Conservation (phyloP, 352 stramenopile species). For the Phytopythium cucurbitacearum region DNA sequence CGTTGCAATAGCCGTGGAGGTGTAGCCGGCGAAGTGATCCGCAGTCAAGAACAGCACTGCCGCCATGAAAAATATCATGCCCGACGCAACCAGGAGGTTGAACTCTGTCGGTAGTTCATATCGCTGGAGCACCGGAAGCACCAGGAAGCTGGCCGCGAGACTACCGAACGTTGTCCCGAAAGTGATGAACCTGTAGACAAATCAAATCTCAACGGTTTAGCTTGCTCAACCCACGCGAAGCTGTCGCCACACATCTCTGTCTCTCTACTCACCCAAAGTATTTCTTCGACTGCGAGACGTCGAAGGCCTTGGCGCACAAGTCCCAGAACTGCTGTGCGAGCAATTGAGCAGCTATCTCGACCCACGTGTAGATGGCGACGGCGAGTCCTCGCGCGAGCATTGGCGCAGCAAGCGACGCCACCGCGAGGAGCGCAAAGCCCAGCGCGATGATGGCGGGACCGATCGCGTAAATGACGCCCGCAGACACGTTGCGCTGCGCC, state of each 20-base stretch:
- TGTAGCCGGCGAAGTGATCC: slow-evolving; percentile 24
- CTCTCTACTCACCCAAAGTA: slow-evolving; percentile 60
- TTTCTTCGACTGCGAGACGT: slow-evolving; percentile 79
- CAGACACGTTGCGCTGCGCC: slow-evolving; percentile 11
- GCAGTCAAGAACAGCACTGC: slow-evolving; percentile 49
- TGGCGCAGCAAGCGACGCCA: slow-evolving; percentile 40
- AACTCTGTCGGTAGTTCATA: slow-evolving; percentile 59
- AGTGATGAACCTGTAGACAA: slow-evolving; percentile 52
- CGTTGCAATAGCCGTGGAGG: too few relatives aligned
- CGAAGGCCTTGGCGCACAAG: slow-evolving; percentile 74
- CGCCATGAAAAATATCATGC: slow-evolving; percentile 56
- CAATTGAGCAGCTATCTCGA: slow-evolving; percentile 71
- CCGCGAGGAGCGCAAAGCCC: slow-evolving; percentile 38
- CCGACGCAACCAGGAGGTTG: slow-evolving; percentile 56
- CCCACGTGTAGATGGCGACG: slow-evolving; percentile 77
- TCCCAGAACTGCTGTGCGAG: slow-evolving; percentile 87
- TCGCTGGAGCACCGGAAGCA: slow-evolving; percentile 53
- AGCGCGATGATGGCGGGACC: slow-evolving; percentile 35
- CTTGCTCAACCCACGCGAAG: neutral
- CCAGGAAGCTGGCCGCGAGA: slow-evolving; percentile 64
- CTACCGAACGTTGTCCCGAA: slow-evolving; percentile 81
- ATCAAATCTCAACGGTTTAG: neutral
- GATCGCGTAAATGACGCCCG: slow-evolving; percentile 50
- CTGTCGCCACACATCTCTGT: neutral
- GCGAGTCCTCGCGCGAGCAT: slow-evolving; percentile 35